Base-by-base conservation (phyloP, 2,329 filamentous ascomycete species). In the Stagonosporopsis vannaccii region DNA sequence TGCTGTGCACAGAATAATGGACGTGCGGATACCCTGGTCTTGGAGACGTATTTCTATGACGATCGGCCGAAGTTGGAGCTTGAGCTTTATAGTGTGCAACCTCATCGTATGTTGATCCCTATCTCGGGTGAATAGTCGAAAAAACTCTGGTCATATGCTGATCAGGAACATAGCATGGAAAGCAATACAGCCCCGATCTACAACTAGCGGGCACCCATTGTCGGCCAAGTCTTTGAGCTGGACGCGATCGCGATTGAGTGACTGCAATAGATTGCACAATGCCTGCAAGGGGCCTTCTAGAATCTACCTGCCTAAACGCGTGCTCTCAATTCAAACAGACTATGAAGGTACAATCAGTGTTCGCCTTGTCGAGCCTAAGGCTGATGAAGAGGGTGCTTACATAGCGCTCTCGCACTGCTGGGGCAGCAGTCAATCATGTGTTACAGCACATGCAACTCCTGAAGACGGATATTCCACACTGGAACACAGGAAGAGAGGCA, bases 11-110 rank as follows among this genome's bases (percentile, higher is more conserved):
- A 26, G 43, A 47, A 32, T 1, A 50, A 53, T 6, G 20, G 35
- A 12, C 36, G 51, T 19, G 28, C 30, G 6, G 53, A 62, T n/a
- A 63, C 54, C 1, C 51, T 61, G 7, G 30, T 30, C 3, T 28
- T 62, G 19, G 59, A 62, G 19, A 45, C 62, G 60, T 64, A 48
- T 58, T 66, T 61, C 43, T 17, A 47, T 1, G 58, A 66, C 33
- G 55, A 62, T 45, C 49, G 63, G 19, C 60, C 56, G 0, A 66
- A 62, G 39, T 20, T 62, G 12, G 57, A 64, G 35, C 48, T 66
- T 4, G 61, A 66, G 39, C 59, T 62, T 19, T 64, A 61, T 33
- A 60, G 52, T 32, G 39, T 59, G 12, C 32, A 51, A 32, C 32
- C 50, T 6, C 49, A 60, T 39, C 17, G 60, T 62, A 56, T 32